phyloP scores from a whole-genome alignment of 805 yeast genomes.

The Jamesozyma lodderae region DNA sequence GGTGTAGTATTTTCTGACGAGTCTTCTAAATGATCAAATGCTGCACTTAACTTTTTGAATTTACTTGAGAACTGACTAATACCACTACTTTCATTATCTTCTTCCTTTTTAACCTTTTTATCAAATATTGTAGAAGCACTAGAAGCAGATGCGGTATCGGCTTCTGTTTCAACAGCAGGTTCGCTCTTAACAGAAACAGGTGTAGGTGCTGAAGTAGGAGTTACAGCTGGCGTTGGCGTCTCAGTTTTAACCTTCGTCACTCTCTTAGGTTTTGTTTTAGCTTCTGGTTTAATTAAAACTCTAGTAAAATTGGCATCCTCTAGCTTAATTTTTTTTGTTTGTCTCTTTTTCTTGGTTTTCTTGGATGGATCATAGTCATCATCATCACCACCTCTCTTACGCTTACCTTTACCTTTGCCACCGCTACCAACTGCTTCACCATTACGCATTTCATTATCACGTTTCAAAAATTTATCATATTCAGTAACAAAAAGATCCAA shows the following conservation, averaged over 20 bases:
- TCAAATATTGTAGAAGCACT: conserved; percentile 18
- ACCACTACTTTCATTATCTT: conserved; percentile 8
- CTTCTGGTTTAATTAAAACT: conserved; percentile 21
- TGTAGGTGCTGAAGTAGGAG: conserved; percentile 5
- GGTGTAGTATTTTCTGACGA: conserved; percentile 2
- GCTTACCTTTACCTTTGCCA: conserved; percentile 33
- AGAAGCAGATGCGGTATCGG: neutral
- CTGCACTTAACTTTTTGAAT: conserved; percentile 26
- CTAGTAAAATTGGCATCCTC: conserved; percentile 25
- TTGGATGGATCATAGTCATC: conserved; percentile 30
- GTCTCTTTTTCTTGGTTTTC: conserved; percentile 17
- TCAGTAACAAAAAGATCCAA: conserved; percentile 59
- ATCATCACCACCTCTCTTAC: conserved; percentile 18
- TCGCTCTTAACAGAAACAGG: conserved; percentile 2
- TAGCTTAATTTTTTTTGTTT: conserved; percentile 15
- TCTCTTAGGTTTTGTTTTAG: conserved; percentile 18
- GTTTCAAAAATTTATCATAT: conserved; percentile 60
- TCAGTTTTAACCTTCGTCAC: conserved; percentile 21
- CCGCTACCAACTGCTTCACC: conserved; percentile 40
- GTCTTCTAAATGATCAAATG: conserved; percentile 16
- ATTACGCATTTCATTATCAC: conserved; percentile 53
- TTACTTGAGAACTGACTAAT: conserved; percentile 26
- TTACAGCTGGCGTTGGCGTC: conserved; percentile 5
- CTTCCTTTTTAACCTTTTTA: conserved; percentile 8
- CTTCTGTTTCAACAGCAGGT: conserved; percentile 1